phyloP scores from a whole-genome alignment of 352 stramenopile species.

The Globisporangium recalcitrans region DNA sequence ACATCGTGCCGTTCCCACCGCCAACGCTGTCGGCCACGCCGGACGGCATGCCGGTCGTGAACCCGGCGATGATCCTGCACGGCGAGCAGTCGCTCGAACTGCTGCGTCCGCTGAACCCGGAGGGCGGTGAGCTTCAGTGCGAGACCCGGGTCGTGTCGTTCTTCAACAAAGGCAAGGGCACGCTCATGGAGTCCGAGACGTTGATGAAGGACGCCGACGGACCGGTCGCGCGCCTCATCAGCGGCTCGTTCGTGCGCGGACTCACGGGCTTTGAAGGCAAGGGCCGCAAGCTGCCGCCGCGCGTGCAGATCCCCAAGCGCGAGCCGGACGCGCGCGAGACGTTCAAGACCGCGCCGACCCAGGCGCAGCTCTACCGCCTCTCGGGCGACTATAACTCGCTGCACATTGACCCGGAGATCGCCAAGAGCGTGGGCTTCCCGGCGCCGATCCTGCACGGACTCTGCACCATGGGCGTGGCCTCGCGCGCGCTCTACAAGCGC shows the following conservation, averaged over 20 bases:
- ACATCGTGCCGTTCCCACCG: constrained; percentile 86
- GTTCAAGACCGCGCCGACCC: constrained; percentile 60
- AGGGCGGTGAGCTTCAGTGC: constrained; percentile 45
- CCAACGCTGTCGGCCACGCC: constrained; percentile 49
- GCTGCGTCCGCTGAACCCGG: constrained; percentile 55
- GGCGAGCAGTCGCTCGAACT: constrained; percentile 85
- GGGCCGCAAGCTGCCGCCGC: constrained; percentile 56
- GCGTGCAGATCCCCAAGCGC: constrained; percentile 71
- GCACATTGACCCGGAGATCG: constrained; percentile 89
- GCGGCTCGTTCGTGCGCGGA: constrained; percentile 76
- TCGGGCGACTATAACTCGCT: constrained; percentile 95
- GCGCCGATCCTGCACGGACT: constrained; percentile 92
- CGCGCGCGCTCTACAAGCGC: constrained; percentile 70
- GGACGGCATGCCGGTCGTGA: constrained; percentile 68
- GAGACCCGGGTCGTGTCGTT: constrained; percentile 77
- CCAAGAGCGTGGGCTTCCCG: constrained; percentile 67
- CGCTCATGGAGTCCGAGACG: constrained; percentile 84
- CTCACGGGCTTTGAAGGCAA: constrained; percentile 71
- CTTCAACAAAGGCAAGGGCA: constrained; percentile 77
- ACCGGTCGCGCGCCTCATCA: constrained; percentile 65
- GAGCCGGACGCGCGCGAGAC: constrained; percentile 55
- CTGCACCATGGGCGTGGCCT: constrained; percentile 88
- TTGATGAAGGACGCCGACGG: constrained; percentile 65
- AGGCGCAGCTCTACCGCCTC: constrained; percentile 91
- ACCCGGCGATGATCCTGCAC: constrained; percentile 82